A percentile compares a stretch with the other conserved stretches of the same genome.
These are phyloP conservation scores for Thelonectria blattea DNA, from an alignment of 2,329 filamentous ascomycete species.

Conservation along the genomic window DNA sequence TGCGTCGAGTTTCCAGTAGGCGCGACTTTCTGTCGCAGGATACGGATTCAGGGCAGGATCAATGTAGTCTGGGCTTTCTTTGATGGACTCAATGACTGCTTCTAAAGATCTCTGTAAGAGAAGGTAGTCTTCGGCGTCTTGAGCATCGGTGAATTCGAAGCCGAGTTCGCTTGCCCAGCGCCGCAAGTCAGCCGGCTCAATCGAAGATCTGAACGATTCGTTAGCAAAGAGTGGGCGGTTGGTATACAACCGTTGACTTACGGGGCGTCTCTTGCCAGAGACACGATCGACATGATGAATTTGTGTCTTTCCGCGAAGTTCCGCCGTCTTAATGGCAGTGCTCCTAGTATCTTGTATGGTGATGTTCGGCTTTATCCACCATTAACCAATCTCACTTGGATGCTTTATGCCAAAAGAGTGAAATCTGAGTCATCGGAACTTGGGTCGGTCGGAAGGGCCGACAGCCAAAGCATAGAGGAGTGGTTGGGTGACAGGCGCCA, in stretches of 20 bases:
- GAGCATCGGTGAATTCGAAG: slow-evolving; percentile 19
- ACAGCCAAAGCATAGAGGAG: no score
- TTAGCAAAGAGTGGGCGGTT: not conserved
- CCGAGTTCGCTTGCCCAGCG: not conserved
- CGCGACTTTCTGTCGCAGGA: slow-evolving; percentile 16
- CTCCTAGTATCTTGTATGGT: no score
- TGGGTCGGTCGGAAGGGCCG: no score
- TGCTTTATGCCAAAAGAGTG: no score
- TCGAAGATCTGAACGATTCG: not conserved
- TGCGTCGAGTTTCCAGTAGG: slow-evolving; percentile 29
- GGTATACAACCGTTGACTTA: not conserved
- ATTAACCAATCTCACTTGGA: no score
- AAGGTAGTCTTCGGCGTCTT: slow-evolving; percentile 40
- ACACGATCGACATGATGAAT: slow-evolving; percentile 41
- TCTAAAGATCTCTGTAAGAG: slow-evolving; percentile 37
- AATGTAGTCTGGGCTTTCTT: slow-evolving; percentile 37
- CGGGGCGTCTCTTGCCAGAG: not conserved
- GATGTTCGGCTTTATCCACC: no score
- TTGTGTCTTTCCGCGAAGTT: no score
- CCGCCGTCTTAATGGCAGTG: no score
- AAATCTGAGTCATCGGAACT: no score
- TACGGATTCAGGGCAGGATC: slow-evolving; percentile 33
- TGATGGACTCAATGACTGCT: slow-evolving; percentile 34
- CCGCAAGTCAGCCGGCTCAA: not conserved
- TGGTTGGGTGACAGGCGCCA: no score